These are phyloP conservation scores for Macrophomina tecta DNA, from an alignment of 2,329 filamentous ascomycete genomes.

Conservation along the genomic window DNA sequence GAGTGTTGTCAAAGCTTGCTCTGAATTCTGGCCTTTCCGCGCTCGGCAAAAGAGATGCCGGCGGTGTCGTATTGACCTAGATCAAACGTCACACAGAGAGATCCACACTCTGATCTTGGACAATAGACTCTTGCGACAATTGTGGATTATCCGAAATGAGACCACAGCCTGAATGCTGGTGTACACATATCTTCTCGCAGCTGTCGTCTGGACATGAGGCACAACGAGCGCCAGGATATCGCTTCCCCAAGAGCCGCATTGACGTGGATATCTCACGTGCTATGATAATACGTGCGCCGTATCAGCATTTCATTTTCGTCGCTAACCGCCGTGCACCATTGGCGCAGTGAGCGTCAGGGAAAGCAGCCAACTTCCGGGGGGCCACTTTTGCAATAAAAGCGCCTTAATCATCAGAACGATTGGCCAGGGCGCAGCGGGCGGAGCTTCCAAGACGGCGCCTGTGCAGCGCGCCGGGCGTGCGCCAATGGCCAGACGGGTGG, in stretches of 20 bases:
- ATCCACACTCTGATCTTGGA: no score
- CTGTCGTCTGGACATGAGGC: conserved; percentile 17
- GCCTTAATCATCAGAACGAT: conserved; percentile 14
- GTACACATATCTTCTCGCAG: conserved; percentile 4
- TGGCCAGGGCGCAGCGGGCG: conserved; percentile 5
- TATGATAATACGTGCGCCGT: neutral
- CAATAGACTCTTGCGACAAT: neutral
- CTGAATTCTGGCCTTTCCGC: neutral
- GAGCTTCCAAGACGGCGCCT: neutral
- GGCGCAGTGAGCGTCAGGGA: neutral
- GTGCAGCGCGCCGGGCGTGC: neutral
- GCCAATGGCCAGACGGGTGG: neutral
- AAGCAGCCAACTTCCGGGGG: neutral
- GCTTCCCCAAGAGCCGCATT: conserved; percentile 11
- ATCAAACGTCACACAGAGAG: neutral
- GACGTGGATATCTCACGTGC: conserved; percentile 1
- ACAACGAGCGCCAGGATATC: conserved; percentile 8
- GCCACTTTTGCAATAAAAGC: conserved; percentile 22
- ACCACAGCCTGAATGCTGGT: neutral
- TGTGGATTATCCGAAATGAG: neutral
- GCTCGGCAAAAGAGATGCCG: neutral
- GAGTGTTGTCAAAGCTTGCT: conserved; percentile 3
- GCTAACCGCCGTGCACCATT: conserved; percentile 1
- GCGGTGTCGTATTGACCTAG: neutral
- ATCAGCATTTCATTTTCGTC: conserved; percentile 19